phyloP scores from a whole-genome alignment of 768 basidiomycete species.

The Hemileccinum impolitum region DNA sequence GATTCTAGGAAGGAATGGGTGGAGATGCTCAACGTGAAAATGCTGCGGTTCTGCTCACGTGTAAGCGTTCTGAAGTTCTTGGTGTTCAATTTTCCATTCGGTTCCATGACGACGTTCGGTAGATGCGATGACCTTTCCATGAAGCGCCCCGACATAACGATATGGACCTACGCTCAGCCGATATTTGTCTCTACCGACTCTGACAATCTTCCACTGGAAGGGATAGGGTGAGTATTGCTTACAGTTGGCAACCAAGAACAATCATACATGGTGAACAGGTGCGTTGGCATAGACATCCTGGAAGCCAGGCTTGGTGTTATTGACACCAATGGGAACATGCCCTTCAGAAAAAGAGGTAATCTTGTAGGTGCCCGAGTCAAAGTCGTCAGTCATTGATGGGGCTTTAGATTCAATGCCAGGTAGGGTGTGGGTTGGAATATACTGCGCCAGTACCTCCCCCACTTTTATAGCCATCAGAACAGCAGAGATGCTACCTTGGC shows the following conservation, averaged over 20 bases:
- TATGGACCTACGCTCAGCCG: neutral
- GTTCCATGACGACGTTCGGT: neutral
- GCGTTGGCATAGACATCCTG: neutral
- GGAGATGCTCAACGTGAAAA: too few relatives aligned
- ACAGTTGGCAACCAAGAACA: too few relatives aligned
- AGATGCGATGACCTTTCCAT: neutral
- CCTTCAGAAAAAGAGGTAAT: neutral
- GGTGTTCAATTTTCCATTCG: neutral
- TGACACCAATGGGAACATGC: neutral
- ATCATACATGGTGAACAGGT: neutral
- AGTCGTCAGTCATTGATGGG: neutral
- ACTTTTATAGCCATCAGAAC: too few relatives aligned
- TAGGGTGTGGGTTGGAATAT: neutral
- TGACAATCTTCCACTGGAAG: neutral
- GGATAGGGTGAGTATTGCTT: neutral
- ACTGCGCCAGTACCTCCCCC: too few relatives aligned
- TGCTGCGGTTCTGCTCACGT: neutral
- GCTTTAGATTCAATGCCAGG: neutral
- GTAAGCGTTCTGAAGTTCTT: neutral
- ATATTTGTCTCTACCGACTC: neutral
- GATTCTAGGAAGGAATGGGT: neutral
- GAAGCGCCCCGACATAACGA: neutral
- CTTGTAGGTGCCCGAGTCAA: rapidly evolving
- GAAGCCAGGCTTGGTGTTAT: neutral
- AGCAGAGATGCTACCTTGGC: too few relatives aligned